These are phyloP conservation scores for Caryopteris hybrid DNA, from an alignment of 305 asterid genomes.

Conservation along the genomic window DNA sequence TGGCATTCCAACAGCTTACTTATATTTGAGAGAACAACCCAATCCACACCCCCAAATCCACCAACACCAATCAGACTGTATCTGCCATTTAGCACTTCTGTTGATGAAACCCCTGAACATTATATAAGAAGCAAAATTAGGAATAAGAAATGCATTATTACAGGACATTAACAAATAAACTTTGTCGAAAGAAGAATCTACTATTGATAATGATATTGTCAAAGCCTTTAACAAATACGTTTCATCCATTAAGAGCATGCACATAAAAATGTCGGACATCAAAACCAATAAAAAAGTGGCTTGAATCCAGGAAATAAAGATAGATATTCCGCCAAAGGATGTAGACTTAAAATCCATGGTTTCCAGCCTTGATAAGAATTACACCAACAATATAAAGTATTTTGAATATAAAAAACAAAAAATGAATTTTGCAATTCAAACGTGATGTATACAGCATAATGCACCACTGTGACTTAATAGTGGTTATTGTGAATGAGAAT, in stretches of 20 bases:
- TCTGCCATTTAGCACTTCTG: constrained; percentile 2
- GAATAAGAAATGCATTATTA: no score
- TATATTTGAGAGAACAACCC: not conserved
- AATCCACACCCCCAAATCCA: constrained; percentile 8
- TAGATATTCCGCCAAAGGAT: not conserved
- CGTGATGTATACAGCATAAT: not conserved
- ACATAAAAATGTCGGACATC: not conserved
- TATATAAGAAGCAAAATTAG: not conserved
- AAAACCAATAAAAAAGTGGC: not conserved
- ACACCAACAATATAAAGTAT: not conserved
- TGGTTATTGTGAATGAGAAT: no score
- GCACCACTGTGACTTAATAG: no score
- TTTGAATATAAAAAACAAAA: not conserved
- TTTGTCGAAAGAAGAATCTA: not conserved
- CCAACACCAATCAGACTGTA: not conserved
- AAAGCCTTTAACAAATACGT: not conserved
- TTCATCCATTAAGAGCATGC: not conserved
- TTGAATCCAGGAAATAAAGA: not conserved
- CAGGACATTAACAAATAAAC: not conserved
- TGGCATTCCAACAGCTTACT: constrained; percentile 2
- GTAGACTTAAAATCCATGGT: not conserved
- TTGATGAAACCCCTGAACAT: constrained; percentile 10
- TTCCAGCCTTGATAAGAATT: not conserved
- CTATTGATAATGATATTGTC: not conserved
- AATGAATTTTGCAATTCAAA: not conserved